Percentiles rank a stretch among this genome's conserved stretches.
These are phyloP conservation scores for Heliosperma pusillum DNA, from an alignment of 148 eudicot species.

Conservation along the genomic window DNA sequence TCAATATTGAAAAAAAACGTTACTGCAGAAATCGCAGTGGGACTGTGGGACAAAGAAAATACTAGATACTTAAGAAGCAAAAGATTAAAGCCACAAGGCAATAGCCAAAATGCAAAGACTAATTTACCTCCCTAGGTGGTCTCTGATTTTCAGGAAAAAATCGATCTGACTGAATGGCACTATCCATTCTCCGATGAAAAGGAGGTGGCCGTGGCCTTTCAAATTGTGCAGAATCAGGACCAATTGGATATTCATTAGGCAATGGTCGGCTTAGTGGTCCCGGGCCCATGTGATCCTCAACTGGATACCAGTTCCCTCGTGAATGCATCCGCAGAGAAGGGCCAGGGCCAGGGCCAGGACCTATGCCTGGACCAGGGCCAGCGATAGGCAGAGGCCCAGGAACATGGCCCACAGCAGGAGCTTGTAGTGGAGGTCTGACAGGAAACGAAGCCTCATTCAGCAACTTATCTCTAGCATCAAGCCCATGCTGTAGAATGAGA, in stretches of 20 bases:
- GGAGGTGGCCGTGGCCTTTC: slow-evolving; percentile 63
- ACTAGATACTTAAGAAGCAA: not conserved
- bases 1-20: too few species aligned
- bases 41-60: not conserved
- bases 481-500: slow-evolving; percentile 94
- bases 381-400: slow-evolving; percentile 18
- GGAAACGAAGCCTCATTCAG: slow-evolving; percentile 60
- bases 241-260: slow-evolving; percentile 47
- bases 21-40: not conserved
- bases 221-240: slow-evolving; percentile 46
- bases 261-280: slow-evolving; percentile 41
- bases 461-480: slow-evolving; percentile 56
- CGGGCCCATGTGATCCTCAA: slow-evolving; percentile 67
- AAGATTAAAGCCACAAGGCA: not conserved
- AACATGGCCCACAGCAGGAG: slow-evolving; percentile 31
- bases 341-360: slow-evolving; percentile 25
- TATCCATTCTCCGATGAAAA: slow-evolving; percentile 52
- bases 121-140: slow-evolving; percentile 67
- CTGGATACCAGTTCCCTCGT: slow-evolving; percentile 74
- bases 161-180: slow-evolving; percentile 47
- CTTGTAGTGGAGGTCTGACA: slow-evolving; percentile 54
- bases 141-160: slow-evolving; percentile 50
- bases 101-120: not conserved
- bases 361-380: slow-evolving; percentile 27
- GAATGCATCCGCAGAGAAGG: slow-evolving; percentile 49